phyloP scores from a whole-genome alignment of 768 basidiomycete genomes.

The Gloeopeniophorella convolvens region DNA sequence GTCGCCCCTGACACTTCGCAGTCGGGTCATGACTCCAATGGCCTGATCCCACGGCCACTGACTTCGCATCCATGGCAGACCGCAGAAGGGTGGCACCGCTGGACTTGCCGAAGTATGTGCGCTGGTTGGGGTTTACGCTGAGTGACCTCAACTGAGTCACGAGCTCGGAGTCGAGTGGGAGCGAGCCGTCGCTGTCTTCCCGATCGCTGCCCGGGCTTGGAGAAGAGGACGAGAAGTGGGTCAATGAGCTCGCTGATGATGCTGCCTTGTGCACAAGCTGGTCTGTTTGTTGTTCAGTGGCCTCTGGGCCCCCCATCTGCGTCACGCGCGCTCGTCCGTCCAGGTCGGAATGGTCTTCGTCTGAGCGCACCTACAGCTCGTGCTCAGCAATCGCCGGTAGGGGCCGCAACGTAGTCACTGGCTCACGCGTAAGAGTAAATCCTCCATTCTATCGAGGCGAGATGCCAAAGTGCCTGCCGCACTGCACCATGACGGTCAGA shows the following conservation, averaged over 20 bases:
- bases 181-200: background rate
- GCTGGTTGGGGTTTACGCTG: background rate
- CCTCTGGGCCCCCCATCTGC: too few relatives aligned
- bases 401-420: background rate
- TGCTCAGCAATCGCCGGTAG: background rate
- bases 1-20: background rate
- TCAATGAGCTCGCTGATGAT: too few relatives aligned
- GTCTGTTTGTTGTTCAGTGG: too few relatives aligned
- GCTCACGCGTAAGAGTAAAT: conserved; percentile 15
- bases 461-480: too few relatives aligned
- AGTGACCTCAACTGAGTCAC: background rate
- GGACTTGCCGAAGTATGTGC: conserved; percentile 20
- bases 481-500: too few relatives aligned
- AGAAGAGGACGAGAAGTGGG: too few relatives aligned
- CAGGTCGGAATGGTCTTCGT: too few relatives aligned
- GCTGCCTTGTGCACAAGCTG: too few relatives aligned
- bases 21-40: background rate
- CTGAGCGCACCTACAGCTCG: conserved; percentile 15
- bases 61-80: conserved; percentile 9
- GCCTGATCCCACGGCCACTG: conserved; percentile 3
- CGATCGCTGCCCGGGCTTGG: too few relatives aligned
- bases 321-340: too few relatives aligned
- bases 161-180: background rate
- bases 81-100: conserved; percentile 13
- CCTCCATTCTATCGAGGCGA: conserved; percentile 22